Evolutionary conservation across 768 basidiomycete genomes (phyloP).

Genomic region (Suillus subalutaceus): DNA sequence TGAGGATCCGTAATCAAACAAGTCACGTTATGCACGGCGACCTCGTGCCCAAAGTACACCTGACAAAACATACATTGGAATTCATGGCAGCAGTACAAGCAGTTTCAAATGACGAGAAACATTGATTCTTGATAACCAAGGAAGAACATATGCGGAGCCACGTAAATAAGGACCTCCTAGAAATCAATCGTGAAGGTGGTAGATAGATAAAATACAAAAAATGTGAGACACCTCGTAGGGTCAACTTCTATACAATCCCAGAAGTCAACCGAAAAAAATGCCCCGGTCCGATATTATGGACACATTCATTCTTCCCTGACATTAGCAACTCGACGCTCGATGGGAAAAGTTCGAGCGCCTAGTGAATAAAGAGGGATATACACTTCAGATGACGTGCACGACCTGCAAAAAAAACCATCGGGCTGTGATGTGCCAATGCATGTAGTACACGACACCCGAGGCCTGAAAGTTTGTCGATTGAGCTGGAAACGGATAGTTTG

Average conservation of each 20-base stretch:
- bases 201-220: background rate
- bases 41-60: background rate
- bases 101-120: background rate
- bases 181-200: background rate
- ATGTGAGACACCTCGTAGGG: slow-evolving; percentile 72
- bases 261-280: slow-evolving; percentile 62
- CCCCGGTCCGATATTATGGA: slow-evolving; percentile 21
- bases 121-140: background rate
- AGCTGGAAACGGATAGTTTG: background rate
- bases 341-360: slow-evolving; percentile 42
- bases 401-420: background rate
- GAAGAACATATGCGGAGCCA: background rate
- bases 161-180: background rate
- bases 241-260: slow-evolving; percentile 37
- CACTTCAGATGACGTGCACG: background rate
- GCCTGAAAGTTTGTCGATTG: background rate
- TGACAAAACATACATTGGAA: background rate
- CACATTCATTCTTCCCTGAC: slow-evolving; percentile 45
- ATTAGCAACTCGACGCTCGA: slow-evolving; percentile 56
- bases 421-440: background rate
- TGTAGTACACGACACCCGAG: background rate
- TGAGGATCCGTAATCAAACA: background rate
- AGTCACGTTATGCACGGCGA: background rate
- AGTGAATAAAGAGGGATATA: slow-evolving; percentile 48
- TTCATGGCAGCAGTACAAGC: background rate